Conservation (phyloP, 164 flowering plant species). For the Berberis vulgaris region DNA sequence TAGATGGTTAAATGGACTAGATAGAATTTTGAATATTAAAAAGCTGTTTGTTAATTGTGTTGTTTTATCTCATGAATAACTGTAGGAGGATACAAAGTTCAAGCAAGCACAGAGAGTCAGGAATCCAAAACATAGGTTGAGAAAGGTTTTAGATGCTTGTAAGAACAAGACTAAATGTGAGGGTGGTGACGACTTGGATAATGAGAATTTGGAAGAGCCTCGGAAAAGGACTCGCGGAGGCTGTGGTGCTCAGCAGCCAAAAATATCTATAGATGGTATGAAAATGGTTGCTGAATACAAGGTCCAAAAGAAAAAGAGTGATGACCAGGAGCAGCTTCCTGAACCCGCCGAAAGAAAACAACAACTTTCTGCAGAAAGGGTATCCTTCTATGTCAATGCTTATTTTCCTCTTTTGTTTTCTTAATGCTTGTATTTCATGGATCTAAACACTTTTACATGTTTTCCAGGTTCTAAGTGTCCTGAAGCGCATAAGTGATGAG, state of each 20-base stretch:
- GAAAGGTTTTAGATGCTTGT: slow-evolving; percentile 80
- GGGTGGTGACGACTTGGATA: slow-evolving; percentile 85
- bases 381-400: slow-evolving; percentile 11
- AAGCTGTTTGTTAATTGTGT: not conserved
- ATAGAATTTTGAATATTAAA: no score
- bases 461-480: slow-evolving; percentile 71
- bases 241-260: slow-evolving; percentile 99
- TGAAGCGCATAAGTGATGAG: slow-evolving; percentile 94
- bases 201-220: slow-evolving; percentile 68
- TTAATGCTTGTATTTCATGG: not conserved
- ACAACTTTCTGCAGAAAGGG: slow-evolving; percentile 89
- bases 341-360: slow-evolving; percentile 99
- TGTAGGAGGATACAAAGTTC: slow-evolving; percentile 84
- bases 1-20: no score
- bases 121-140: slow-evolving; percentile 78
- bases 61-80: not conserved
- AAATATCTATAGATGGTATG: slow-evolving; percentile 91
- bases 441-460: slow-evolving; percentile 4
- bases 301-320: slow-evolving; percentile 74
- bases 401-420: no score
- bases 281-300: slow-evolving; percentile 98
- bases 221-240: slow-evolving; percentile 84
- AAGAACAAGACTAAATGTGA: slow-evolving; percentile 89
- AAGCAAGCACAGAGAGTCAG: slow-evolving; percentile 82
- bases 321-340: slow-evolving; percentile 90